Percentiles rank a stretch among this genome's conserved stretches.
phyloP scores from a whole-genome alignment of 148 eudicot species.

The Camellia lanceoleosa region DNA sequence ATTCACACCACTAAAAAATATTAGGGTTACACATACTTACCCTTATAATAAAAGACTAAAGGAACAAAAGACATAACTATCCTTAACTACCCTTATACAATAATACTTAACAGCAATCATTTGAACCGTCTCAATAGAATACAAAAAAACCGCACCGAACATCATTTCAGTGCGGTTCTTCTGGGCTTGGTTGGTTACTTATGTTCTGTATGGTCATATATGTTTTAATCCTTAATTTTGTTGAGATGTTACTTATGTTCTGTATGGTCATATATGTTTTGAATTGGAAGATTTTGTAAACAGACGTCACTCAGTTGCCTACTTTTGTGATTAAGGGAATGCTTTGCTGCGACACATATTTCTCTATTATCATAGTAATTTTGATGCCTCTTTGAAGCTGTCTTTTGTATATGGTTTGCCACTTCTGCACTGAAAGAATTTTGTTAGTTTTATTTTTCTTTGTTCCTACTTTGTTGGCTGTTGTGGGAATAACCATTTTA shows the following conservation, averaged over 20 bases:
- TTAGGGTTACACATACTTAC: no score
- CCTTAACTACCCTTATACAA: no score
- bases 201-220: no score
- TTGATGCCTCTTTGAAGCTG: neutral
- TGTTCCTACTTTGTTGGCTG: neutral
- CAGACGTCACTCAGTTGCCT: no score
- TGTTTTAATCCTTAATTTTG: neutral
- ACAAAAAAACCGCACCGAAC: neutral
- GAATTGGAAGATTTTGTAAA: slow-evolving; percentile 1
- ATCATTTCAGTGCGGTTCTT: no score
- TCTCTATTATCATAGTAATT: neutral
- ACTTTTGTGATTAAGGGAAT: neutral
- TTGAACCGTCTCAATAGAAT: neutral
- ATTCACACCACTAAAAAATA: no score
- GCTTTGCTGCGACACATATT: neutral
- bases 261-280: neutral
- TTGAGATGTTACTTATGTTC: no score
- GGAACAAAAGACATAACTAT: no score
- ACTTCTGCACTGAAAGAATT: neutral
- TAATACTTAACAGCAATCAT: no score
- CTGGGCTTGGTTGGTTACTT: no score
- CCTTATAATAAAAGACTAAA: no score
- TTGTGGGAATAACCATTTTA: neutral
- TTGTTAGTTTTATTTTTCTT: neutral
- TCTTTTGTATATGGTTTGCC: neutral